Base-by-base conservation (phyloP, 2,329 filamentous ascomycete genomes). In the Monosporascus cannonballus region DNA sequence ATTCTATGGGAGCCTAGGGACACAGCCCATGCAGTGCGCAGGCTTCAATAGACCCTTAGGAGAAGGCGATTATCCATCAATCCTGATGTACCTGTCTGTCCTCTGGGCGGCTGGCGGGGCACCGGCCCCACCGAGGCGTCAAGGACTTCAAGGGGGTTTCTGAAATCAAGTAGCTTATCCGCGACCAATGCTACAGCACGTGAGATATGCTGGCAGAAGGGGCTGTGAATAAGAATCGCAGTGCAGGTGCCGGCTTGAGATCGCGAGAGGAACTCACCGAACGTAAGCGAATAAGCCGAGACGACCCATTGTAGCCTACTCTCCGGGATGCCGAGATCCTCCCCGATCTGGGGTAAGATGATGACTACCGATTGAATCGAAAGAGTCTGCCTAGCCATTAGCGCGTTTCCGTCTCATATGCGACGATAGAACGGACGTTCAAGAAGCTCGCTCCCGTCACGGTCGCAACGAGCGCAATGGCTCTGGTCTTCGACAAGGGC, bases 251-350 rank as follows among this genome's bases (percentile, higher is more conserved):
- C 4, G 30, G 11, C 11, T 34, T 14, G 11, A 34, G 30, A 34
- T 34, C 30, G 30, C 17, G 22, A 18, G 39, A 42, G 39, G 5
- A 24, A 46, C 42, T 7, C 25, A 46, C 42, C 84, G 59, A 87
- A 87, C 0, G 83, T 75, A 17, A 88, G 75, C 4, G 80, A 75
- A 62, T 87, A 87, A 0, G 83, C 79, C 0, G 84, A 87, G 0
- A 87, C 73, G 55, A 87, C 76, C 84, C 84, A 87, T 69, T 86
- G 83, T 53, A 81, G 74, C 17, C 83, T 74, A 25, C 75, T 75
- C 39, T 79, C 76, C 1, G 83, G 83, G 20, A 86, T 82, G 49
- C 66, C 55, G 4, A 86, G 71, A 11, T 78, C 77, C 25, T 70
- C 61, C 38, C 81, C 80, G 36, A 86, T 84, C n/a, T 76, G 78